Evolutionary conservation across 139 green algal species (phyloP).

Genomic region (Spirogloea muscicola): DNA sequence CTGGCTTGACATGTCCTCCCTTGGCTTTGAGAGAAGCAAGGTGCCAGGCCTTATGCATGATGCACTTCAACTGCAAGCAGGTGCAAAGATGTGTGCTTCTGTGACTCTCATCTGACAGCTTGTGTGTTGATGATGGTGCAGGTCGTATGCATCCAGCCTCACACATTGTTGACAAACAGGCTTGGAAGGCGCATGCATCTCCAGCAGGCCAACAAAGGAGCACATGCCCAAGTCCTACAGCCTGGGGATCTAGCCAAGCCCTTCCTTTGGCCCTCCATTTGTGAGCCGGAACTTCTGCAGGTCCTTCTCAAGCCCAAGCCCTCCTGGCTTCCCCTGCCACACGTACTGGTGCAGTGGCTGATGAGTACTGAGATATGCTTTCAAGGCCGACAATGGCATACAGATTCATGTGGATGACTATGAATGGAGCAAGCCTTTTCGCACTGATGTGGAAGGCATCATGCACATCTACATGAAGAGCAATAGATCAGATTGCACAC

Average conservation of each 20-base stretch:
- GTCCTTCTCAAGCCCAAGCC: not conserved
- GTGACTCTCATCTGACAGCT: no score
- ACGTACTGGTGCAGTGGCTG: no score
- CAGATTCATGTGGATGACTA: slow-evolving; percentile 34
- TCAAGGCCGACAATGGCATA: no score
- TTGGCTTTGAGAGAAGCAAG: slow-evolving; percentile 40
- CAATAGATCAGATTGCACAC: no score
- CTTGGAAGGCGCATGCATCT: slow-evolving; percentile 10
- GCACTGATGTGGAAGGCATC: slow-evolving; percentile 3
- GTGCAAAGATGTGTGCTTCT: no score
- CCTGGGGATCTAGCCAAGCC: not conserved
- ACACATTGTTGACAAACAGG: slow-evolving; percentile 33
- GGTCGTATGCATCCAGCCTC: slow-evolving; percentile 33
- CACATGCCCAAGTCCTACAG: slow-evolving; percentile 1
- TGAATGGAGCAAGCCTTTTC: slow-evolving; percentile 40
- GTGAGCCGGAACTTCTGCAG: slow-evolving; percentile 29
- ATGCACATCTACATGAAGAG: slow-evolving; percentile 20
- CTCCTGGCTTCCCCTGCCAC: no score
- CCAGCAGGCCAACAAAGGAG: not conserved
- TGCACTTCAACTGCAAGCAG: no score
- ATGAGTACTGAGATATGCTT: not conserved
- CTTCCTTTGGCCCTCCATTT: slow-evolving; percentile 29
- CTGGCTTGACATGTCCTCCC: slow-evolving; percentile 28
- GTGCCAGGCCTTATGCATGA: no score
- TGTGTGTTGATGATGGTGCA: slow-evolving; percentile 18